Evolutionary conservation across 2,329 filamentous ascomycete species (phyloP), one percentile per base, ranked within the genome.

Genomic region (Venturia nashicola): DNA sequence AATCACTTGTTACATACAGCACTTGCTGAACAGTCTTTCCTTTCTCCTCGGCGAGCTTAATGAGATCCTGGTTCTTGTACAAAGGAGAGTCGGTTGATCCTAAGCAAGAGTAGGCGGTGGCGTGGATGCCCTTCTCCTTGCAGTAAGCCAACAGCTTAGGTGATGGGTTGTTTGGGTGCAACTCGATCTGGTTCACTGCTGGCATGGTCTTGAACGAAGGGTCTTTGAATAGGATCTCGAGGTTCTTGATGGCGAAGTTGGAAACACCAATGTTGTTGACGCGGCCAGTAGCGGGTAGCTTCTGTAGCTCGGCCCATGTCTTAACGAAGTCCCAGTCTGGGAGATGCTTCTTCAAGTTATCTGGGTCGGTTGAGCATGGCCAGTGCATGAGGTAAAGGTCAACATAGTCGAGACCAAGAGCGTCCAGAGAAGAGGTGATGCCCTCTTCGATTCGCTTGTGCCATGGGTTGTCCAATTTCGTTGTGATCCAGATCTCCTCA

Each of bases 191-290:
- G 82, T 93, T 92, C 68, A 90, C 89, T 20, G 88, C 87, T 16
- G 81, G 82, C 12, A 79, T 76, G 65, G 83, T 85, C 77, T 86
- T 86, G 77, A 80, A 83, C 67, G 79, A 80, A 12, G 83, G 81
- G 69, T 88, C 82, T 69, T 82, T 84, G 66, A 94, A 79, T 65
- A 80, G 81, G 74, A 84, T 89, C 80, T 93, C 88, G 44, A 94
- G 79, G 76, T 94, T 89, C 75, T 79, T 84, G 73, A 92, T 90
- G 67, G 82, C 87, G 74, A 95, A 94, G 82, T 95, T 95, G 75
- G 88, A 91, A 65, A 94, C 88, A 70, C 90, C 90, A 72, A 93
- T 91, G 79, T 90, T 90, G 76, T 82, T 83, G 61, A 88, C 88
- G 76, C 90, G 89, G 73, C 86, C 86, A 55, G 83, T 85, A 12